These are phyloP conservation scores for Primulina eburnea DNA, from an alignment of 257 asterid species.

Conservation along the genomic window DNA sequence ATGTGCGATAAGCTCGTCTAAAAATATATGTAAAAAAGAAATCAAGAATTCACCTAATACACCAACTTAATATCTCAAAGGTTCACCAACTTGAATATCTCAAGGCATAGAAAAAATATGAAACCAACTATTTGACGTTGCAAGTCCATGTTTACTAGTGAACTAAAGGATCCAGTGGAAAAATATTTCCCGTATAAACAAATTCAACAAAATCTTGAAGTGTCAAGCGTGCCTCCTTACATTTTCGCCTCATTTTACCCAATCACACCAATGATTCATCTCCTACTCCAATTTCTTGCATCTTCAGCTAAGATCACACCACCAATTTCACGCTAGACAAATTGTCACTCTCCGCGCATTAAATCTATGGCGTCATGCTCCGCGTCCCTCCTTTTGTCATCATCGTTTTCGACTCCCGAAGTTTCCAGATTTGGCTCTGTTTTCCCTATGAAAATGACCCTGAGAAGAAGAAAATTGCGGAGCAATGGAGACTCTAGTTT, in stretches of 20 bases:
- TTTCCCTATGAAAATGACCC: conserved; percentile 24
- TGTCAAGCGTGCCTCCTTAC: not conserved
- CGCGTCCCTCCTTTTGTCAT: conserved; percentile 24
- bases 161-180: too few relatives aligned
- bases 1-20: too few relatives aligned
- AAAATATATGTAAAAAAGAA: too few relatives aligned
- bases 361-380: conserved; percentile 34
- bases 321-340: conserved; percentile 13
- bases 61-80: too few relatives aligned
- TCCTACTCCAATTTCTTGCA: conserved; percentile 8
- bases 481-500: conserved; percentile 33
- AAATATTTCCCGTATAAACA: too few relatives aligned
- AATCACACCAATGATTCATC: not conserved
- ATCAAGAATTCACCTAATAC: too few relatives aligned
- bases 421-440: conserved; percentile 25
- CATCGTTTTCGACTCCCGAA: conserved; percentile 14
- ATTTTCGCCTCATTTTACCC: not conserved
- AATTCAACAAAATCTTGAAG: not conserved
- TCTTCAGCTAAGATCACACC: conserved; percentile 9
- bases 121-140: too few relatives aligned
- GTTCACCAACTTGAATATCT: too few relatives aligned
- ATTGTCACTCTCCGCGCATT: conserved; percentile 10
- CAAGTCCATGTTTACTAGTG: too few relatives aligned
- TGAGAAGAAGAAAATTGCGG: conserved; percentile 22
- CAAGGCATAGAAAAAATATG: too few relatives aligned